Evolutionary conservation across 2,329 filamentous ascomycete species (phyloP).

Genomic region (Monilinia fructigena): DNA sequence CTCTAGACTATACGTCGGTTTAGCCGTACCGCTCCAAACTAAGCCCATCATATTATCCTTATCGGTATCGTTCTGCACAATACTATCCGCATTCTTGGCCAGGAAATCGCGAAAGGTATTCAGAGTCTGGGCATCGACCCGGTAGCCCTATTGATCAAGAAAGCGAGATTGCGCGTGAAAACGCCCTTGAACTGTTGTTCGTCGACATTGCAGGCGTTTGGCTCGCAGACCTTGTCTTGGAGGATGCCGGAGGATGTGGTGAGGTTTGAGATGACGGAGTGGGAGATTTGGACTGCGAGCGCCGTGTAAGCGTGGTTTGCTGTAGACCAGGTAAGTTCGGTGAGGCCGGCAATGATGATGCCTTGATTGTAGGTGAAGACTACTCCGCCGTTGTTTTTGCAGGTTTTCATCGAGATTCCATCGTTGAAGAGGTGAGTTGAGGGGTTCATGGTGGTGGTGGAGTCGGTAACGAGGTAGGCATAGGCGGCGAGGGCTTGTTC

Average conservation of each 20-base stretch:
- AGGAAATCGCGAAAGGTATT: slow-evolving; percentile 11
- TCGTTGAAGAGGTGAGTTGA: slow-evolving; percentile 52
- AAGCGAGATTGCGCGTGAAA: slow-evolving; percentile 63
- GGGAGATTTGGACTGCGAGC: slow-evolving; percentile 55
- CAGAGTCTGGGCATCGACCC: neutral
- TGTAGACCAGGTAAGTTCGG: slow-evolving; percentile 56
- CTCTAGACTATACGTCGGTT: slow-evolving; percentile 3
- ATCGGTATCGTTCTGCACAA: neutral
- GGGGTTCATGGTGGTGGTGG: slow-evolving; percentile 50
- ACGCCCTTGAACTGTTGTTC: slow-evolving; percentile 71
- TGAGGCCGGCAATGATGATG: slow-evolving; percentile 57
- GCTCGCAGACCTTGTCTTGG: slow-evolving; percentile 52
- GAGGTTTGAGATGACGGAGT: slow-evolving; percentile 50
- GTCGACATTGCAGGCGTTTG: slow-evolving; percentile 45
- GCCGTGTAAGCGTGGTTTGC: slow-evolving; percentile 43
- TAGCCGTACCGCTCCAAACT: slow-evolving; percentile 15
- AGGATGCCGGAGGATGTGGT: slow-evolving; percentile 50
- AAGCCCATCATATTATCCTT: slow-evolving; percentile 14
- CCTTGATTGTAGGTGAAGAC: slow-evolving; percentile 61
- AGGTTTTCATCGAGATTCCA: slow-evolving; percentile 48
- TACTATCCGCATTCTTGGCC: slow-evolving; percentile 13
- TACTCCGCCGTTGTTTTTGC: slow-evolving; percentile 47
- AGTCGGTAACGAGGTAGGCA: slow-evolving; percentile 49
- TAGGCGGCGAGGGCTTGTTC: slow-evolving; percentile 53
- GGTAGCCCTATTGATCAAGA: slow-evolving; percentile 47